These are phyloP conservation scores for Trametes gibbosa DNA, from an alignment of 768 basidiomycete species.

Conservation along the genomic window DNA sequence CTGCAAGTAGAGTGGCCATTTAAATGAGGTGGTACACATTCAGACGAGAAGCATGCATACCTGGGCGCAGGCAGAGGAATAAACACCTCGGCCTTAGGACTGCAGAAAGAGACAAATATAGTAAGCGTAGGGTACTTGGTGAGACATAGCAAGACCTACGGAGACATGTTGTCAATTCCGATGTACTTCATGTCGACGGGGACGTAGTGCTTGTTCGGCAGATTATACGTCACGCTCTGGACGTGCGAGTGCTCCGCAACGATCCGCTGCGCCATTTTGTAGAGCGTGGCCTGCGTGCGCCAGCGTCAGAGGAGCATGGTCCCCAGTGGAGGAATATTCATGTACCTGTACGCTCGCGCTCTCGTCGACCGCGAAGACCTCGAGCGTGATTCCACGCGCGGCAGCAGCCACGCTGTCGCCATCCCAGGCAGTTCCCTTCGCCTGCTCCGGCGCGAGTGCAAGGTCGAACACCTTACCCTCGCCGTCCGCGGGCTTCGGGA, in stretches of 20 bases:
- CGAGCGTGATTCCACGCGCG: slow-evolving; percentile 66
- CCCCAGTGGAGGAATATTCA: not conserved
- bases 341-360: slow-evolving; percentile 88
- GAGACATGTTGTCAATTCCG: slow-evolving; percentile 65
- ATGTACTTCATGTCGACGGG: slow-evolving; percentile 81
- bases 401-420: slow-evolving; percentile 46
- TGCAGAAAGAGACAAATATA: slow-evolving; percentile 30
- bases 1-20: slow-evolving; percentile 26
- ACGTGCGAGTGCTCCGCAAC: slow-evolving; percentile 63
- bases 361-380: slow-evolving; percentile 82
- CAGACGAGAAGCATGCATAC: slow-evolving; percentile 43
- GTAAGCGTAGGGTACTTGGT: not conserved
- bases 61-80: slow-evolving; percentile 83
- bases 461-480: slow-evolving; percentile 50
- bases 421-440: slow-evolving; percentile 59
- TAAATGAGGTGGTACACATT: not conserved
- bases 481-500: slow-evolving; percentile 49
- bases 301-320: not conserved
- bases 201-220: slow-evolving; percentile 96
- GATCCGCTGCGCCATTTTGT: slow-evolving; percentile 80
- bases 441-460: slow-evolving; percentile 18
- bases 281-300: slow-evolving; percentile 76
- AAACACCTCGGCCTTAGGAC: slow-evolving; percentile 82
- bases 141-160: slow-evolving; percentile 35
- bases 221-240: slow-evolving; percentile 58